Evolutionary conservation across 176 grass and related monocot species (phyloP).

Genomic region (Olyra latifolia): DNA sequence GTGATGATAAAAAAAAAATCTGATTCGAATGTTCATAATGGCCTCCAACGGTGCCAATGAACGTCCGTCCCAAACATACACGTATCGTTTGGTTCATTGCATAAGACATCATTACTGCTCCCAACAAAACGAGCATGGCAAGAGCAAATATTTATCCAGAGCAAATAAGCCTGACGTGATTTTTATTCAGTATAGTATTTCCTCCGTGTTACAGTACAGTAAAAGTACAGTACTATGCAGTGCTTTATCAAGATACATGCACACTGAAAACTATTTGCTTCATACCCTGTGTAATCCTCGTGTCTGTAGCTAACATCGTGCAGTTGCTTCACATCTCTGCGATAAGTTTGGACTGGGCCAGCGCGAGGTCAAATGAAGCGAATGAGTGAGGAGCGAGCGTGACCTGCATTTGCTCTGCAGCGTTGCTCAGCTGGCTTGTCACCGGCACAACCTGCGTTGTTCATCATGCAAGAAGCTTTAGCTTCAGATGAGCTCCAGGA

Average conservation of each 20-base stretch:
- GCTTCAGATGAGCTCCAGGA: slow-evolving; percentile 10
- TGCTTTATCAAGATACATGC: background rate
- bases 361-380: slow-evolving; percentile 63
- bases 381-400: slow-evolving; percentile 57
- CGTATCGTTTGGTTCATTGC: too few species aligned
- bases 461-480: background rate
- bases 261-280: background rate
- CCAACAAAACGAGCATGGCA: background rate
- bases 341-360: slow-evolving; percentile 23
- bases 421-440: slow-evolving; percentile 36
- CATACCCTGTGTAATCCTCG: background rate
- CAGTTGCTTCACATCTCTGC: slow-evolving; percentile 48
- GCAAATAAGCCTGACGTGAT: background rate
- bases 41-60: too few species aligned
- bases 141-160: background rate
- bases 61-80: too few species aligned
- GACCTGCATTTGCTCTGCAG: slow-evolving; percentile 53
- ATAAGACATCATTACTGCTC: too few species aligned
- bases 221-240: background rate
- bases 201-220: background rate
- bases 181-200: slow-evolving; percentile 20
- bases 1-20: too few species aligned
- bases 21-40: too few species aligned
- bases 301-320: background rate
- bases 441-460: slow-evolving; percentile 59